phyloP scores from a whole-genome alignment of 1,139 yeast genomes.

The Dujonia santamariae region DNA sequence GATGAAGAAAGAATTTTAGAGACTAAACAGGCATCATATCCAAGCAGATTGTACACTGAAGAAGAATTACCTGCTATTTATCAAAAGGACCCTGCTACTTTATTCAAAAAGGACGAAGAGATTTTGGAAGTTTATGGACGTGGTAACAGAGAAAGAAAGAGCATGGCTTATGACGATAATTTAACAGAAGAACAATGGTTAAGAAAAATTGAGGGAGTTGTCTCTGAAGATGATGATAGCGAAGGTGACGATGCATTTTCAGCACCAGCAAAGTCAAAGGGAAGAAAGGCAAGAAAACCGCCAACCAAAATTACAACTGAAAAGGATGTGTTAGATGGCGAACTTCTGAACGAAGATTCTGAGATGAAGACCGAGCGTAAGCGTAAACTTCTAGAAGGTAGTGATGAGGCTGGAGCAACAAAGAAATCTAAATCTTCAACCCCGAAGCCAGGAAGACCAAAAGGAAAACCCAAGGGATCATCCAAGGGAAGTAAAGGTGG shows the following conservation, averaged over 20 bases:
- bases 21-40: conserved; percentile 41
- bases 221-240: conserved; percentile 34
- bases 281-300: conserved; percentile 25
- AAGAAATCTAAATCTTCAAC: conserved; percentile 31
- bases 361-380: conserved; percentile 6
- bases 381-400: conserved; percentile 9
- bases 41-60: conserved; percentile 54
- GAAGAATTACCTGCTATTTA: conserved; percentile 68
- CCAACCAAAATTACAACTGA: conserved; percentile 1
- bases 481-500: conserved; percentile 23
- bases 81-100: conserved; percentile 46
- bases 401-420: conserved; percentile 10
- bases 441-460: conserved; percentile 24
- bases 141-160: conserved; percentile 65
- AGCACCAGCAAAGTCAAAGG: conserved; percentile 17
- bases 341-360: not conserved
- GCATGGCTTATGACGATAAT: conserved; percentile 61
- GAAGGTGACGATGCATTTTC: conserved; percentile 19
- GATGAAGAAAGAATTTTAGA: conserved; percentile 52
- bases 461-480: conserved; percentile 16
- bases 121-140: conserved; percentile 50
- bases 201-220: conserved; percentile 51
- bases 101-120: conserved; percentile 43
- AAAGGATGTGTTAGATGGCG: not conserved
- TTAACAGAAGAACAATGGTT: conserved; percentile 81